phyloP scores from a whole-genome alignment of 768 basidiomycete species.

The Cystobasidium onofrii region DNA sequence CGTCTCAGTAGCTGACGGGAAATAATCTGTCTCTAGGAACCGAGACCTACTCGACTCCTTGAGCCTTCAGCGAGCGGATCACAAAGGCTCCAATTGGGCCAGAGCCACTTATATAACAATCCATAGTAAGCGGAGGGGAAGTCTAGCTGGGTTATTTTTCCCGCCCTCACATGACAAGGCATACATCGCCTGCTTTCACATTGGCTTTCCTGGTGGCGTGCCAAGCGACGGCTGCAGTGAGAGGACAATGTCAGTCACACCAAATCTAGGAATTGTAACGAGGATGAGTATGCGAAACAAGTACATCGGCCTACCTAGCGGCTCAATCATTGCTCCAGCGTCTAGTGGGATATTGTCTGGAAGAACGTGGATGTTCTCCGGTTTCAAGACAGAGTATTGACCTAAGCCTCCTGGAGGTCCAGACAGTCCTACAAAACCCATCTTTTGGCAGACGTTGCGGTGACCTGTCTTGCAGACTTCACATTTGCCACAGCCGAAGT shows the following conservation, averaged over 20 bases:
- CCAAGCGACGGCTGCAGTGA: conserved; percentile 51
- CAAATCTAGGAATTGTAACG: too few relatives aligned
- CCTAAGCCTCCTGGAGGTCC: conserved; percentile 31
- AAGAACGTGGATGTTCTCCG: conserved; percentile 30
- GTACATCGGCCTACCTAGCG: conserved; percentile 32
- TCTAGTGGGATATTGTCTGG: conserved; percentile 31
- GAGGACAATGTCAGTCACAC: conserved; percentile 44
- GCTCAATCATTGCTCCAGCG: conserved; percentile 32
- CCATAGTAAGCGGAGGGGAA: not conserved
- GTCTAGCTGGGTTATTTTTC: conserved; percentile 46
- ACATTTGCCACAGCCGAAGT: conserved; percentile 27
- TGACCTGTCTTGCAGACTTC: conserved; percentile 13
- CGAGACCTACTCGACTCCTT: conserved; percentile 44
- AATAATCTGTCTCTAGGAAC: conserved; percentile 41
- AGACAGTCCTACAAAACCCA: conserved; percentile 21
- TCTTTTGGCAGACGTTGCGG: conserved; percentile 18
- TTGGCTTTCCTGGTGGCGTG: conserved; percentile 50
- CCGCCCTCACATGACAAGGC: conserved; percentile 49
- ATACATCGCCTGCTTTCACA: conserved; percentile 47
- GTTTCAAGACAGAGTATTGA: conserved; percentile 25
- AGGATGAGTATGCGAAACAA: not conserved
- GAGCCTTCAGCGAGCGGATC: conserved; percentile 48
- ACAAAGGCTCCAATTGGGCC: conserved; percentile 48
- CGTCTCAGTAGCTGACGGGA: too few relatives aligned
- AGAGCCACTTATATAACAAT: not conserved